Evolutionary conservation across 129 eudicot genomes (phyloP), one percentile per base, ranked within the genome.

Genomic region (Tanacetum coccineum): DNA sequence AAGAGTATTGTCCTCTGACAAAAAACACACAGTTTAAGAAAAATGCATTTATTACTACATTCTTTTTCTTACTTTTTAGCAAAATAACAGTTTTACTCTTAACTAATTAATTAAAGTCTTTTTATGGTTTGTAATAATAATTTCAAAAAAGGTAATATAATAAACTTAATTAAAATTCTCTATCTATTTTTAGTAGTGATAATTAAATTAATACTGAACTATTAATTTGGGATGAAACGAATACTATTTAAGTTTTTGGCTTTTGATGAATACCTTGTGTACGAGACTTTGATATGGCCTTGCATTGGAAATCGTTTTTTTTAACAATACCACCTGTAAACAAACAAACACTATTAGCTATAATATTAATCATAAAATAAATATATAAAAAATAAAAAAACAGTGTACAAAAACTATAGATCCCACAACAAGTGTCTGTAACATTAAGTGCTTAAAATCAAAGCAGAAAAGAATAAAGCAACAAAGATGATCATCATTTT

Each of bases 211-310:
- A n/a, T n/a, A n/a, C n/a, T n/a, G n/a, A n/a, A n/a, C n/a, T n/a
- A n/a, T n/a, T n/a, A n/a, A n/a, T n/a, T n/a, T n/a, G n/a, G n/a
- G n/a, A n/a, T n/a, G n/a, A n/a, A n/a, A n/a, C n/a, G n/a, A n/a
- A n/a, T n/a, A n/a, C n/a, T n/a, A 13, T 11, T 14, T 22, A 46
- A 1, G 18, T 15, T 53, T n/a, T 68, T 26, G 8, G 18, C 14
- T 3, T 20, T 18, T 14, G 55, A 44, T 42, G 45, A 70, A 57
- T 63, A 89, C 94, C 96, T 74, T 75, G 62, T 15, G 86, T 72
- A 36, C 45, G 82, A 70, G 82, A 79, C 53, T 71, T 86, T n/a
- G 95, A 86, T 12, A 82, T 59, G 14, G 91, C 91, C 59, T 74
- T 67, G 80, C 97, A 84, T 44, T 45, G 68, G 13, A 78, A 62